Evolutionary conservation across 139 green algal genomes (phyloP).

Genomic region (Deuterostichococcus epilithicus): DNA sequence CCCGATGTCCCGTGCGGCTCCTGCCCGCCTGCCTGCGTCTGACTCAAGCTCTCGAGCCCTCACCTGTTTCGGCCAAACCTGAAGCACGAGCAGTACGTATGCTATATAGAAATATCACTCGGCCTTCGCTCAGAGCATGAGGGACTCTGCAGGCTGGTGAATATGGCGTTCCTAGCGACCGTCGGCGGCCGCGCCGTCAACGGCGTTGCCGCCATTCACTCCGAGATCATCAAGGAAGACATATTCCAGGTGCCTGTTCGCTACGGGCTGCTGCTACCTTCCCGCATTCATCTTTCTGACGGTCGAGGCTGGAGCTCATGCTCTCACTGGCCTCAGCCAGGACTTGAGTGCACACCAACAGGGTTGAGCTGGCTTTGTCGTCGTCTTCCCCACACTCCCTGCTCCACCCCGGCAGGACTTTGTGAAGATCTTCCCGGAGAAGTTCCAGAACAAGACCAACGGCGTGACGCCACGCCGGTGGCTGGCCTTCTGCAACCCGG

Average conservation of each 20-base stretch:
- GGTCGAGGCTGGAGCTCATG: background rate
- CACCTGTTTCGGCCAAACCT: too few relatives aligned
- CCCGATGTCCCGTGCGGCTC: slow-evolving; percentile 71
- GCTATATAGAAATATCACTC: too few relatives aligned
- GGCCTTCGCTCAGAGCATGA: too few relatives aligned
- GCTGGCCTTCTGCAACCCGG: slow-evolving; percentile 84
- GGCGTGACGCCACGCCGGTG: slow-evolving; percentile 95
- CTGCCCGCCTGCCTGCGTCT: background rate
- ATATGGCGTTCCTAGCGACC: slow-evolving; percentile 97
- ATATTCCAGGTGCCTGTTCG: slow-evolving; percentile 60
- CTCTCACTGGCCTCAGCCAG: too few relatives aligned
- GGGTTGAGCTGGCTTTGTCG: too few relatives aligned
- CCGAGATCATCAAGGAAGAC: slow-evolving; percentile 91
- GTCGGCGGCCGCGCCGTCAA: slow-evolving; percentile 87
- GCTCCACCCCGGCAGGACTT: slow-evolving; percentile 59
- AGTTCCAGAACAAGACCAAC: slow-evolving; percentile 99
- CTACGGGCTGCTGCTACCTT: background rate
- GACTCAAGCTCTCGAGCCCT: background rate
- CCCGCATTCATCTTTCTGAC: background rate
- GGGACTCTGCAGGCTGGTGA: slow-evolving; percentile 64
- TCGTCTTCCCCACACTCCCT: too few relatives aligned
- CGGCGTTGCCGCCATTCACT: slow-evolving; percentile 93
- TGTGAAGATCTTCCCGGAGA: slow-evolving; percentile 68
- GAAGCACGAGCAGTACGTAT: too few relatives aligned
- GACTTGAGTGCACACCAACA: too few relatives aligned